Base-by-base conservation (phyloP, 768 basidiomycete species). In the Suillus variegatus region DNA sequence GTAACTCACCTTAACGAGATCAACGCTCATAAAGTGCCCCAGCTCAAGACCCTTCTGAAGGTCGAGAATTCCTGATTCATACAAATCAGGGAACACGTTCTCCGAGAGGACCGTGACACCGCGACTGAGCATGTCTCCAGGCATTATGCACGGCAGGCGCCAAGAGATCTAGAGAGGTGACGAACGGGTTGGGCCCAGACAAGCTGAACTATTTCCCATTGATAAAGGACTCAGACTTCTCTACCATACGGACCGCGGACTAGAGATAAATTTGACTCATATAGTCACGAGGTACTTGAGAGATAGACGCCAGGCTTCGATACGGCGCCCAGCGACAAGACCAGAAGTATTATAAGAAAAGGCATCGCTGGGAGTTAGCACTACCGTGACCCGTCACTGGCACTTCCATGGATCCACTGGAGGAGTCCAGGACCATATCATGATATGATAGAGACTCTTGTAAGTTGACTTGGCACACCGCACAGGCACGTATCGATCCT, bases 61-160 rank as follows among this genome's bases (percentile, higher is more conserved):
- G 62, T 88, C 86, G 0, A 77, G 54, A 25, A 89, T 79, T 0
- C 86, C 84, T 0, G 85, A 88, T 71, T 89, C 87, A 65, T 88
- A 89, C 7, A 90, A 76, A 72, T 88, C 87, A 1, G 88, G 88
- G 32, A 80, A 75, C 20, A 20, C n/a, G 4, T n/a, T 12, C 36
- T 51, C 38, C n/a, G 62, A 54, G 41, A 65, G 20, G 3, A 36
- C 36, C 36, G 10, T 38, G 10, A 38, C n/a, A 38, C 58, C 35
- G 18, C 57, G 46, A 41, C 40, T 16, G 46, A 65, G 40, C 63
- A 76, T 68, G 25, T 70, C 70, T 41, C 56, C 55, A 61, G 71
- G 60, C 18, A 68, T 61, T 16, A 46, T 65, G 18, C 46, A 63
- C 55, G 55, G 43, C 60, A 67, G n/a, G 10, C 18, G 18, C 22